These are phyloP conservation scores for Alisma plantagoaquatica DNA, from an alignment of 106 monocot species.

Conservation along the genomic window DNA sequence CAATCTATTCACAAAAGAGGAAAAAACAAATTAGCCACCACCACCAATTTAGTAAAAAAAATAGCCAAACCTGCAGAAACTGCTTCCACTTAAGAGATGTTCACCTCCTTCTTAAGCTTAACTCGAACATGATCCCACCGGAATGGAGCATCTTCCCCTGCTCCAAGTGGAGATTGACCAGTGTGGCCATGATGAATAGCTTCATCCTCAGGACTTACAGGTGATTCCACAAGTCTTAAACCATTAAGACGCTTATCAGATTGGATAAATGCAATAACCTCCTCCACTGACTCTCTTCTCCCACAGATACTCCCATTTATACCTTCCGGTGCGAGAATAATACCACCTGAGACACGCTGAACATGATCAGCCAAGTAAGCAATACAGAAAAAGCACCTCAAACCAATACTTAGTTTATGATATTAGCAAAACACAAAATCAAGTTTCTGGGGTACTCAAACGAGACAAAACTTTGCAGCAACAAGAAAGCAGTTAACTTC, in stretches of 20 bases:
- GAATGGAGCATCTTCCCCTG: constrained; percentile 98
- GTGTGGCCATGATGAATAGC: constrained; percentile 95
- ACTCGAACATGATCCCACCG: constrained; percentile 99
- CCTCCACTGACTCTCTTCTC: constrained; percentile 60
- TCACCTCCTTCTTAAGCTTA: constrained; percentile 93
- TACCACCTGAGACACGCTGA: constrained; percentile 98
- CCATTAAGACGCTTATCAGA: constrained; percentile 63
- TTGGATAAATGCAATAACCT: constrained; percentile 73
- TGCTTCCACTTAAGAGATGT: no score
- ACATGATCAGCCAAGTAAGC: constrained; percentile 55
- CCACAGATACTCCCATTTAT: constrained; percentile 98
- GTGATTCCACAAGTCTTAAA: constrained; percentile 71
- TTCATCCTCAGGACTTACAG: constrained; percentile 89
- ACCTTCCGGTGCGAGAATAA: constrained; percentile 96
- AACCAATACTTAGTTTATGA: no score
- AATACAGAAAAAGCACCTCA: no score
- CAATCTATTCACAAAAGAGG: constrained; percentile 41
- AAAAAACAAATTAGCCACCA: neutral
- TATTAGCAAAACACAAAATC: no score
- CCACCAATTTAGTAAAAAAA: neutral
- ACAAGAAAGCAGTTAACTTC: no score
- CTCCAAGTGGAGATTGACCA: constrained; percentile 79
- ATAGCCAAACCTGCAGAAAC: neutral
- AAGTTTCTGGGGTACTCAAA: no score
- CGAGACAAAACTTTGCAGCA: no score